Conservation (phyloP, 2,329 filamentous ascomycete genomes). For the Tympanopsis confertula region DNA sequence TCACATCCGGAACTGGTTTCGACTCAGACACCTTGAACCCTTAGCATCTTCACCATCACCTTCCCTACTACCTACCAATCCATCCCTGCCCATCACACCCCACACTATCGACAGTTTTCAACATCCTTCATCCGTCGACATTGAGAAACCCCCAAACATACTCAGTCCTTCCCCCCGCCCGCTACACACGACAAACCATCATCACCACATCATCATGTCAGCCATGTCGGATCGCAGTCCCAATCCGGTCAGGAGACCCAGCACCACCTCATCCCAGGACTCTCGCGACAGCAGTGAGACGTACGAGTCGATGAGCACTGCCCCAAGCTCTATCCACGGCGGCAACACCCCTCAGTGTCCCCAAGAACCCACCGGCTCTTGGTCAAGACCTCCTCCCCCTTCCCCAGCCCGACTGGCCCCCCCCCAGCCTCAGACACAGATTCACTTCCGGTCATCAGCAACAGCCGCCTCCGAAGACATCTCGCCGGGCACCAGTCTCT, state of each 20-base stretch:
- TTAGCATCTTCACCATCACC: no score
- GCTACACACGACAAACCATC: conserved; percentile 9
- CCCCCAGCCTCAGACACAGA: background rate
- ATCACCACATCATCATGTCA: conserved; percentile 21
- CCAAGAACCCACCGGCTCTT: conserved; percentile 6
- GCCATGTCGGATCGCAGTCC: conserved; percentile 17
- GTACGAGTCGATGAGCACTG: conserved; percentile 32
- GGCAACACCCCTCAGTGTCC: conserved; percentile 16
- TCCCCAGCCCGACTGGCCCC: conserved; percentile 3
- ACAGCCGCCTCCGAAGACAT: conserved; percentile 16
- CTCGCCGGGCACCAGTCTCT: conserved; percentile 27
- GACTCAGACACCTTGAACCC: no score
- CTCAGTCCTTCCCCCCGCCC: conserved; percentile 1
- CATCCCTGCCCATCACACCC: background rate
- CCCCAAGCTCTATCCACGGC: conserved; percentile 30
- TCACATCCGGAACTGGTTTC: background rate
- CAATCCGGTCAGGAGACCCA: conserved; percentile 5
- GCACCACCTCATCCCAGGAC: conserved; percentile 23
- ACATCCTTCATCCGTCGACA: background rate
- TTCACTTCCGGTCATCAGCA: no score
- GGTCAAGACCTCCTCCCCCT: conserved; percentile 1
- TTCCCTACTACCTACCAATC: background rate
- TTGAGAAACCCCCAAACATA: background rate
- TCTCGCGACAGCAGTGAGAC: conserved; percentile 31
- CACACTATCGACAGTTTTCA: background rate